A percentile compares a stretch with the other conserved stretches of the same genome.
These are phyloP conservation scores for Zarea fungicola DNA, from an alignment of 2,329 filamentous ascomycete genomes.

Conservation along the genomic window DNA sequence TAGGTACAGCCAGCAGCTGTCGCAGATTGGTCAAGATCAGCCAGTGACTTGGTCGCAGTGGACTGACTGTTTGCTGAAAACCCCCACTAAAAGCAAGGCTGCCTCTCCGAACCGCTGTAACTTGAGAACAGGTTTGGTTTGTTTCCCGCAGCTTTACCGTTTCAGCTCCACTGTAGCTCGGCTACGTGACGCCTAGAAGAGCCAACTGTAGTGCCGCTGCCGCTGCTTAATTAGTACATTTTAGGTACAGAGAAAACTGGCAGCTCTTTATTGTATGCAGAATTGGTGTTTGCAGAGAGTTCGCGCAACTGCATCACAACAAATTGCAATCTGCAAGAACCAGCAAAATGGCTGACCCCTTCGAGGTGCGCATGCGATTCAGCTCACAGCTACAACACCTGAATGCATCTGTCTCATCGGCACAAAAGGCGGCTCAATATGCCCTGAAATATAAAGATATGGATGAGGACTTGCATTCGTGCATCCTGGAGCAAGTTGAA, in stretches of 20 bases:
- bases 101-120: no score
- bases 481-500: conserved; percentile 93
- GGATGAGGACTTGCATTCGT: conserved; percentile 95
- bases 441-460: conserved; percentile 90
- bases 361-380: conserved; percentile 98
- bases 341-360: conserved; percentile 66
- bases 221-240: no score
- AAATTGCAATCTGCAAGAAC: not conserved
- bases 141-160: conserved; percentile 11
- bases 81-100: no score
- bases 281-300: not conserved
- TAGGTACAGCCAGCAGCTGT: no score
- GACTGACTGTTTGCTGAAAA: no score
- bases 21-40: no score
- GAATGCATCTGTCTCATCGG: conserved; percentile 82
- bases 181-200: no score
- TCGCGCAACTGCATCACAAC: not conserved
- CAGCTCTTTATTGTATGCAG: not conserved
- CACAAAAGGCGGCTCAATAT: conserved; percentile 91
- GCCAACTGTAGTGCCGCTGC: no score
- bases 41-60: no score
- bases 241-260: no score
- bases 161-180: not conserved
- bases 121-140: no score
- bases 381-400: conserved; percentile 84